A percentile compares a stretch with the other conserved stretches of the same genome.
Evolutionary conservation across 441 rosid species (phyloP).

Genomic region (Croton laevigatus): DNA sequence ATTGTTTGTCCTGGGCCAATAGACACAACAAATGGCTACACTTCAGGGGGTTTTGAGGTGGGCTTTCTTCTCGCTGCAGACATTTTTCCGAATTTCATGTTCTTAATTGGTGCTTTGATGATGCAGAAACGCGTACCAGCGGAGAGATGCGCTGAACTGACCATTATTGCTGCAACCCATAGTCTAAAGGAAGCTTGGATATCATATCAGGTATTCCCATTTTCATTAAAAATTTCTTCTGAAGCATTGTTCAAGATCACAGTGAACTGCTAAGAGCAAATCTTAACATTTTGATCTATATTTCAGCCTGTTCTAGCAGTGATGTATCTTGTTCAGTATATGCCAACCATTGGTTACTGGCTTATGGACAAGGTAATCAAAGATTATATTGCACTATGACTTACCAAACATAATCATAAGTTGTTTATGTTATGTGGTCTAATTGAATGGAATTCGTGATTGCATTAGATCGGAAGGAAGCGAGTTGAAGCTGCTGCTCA

Average conservation of each 20-base stretch:
- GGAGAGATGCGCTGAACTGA: constrained; percentile 81
- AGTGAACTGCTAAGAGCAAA: not conserved
- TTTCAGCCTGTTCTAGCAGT: constrained; percentile 88
- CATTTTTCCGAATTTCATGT: too few relatives aligned
- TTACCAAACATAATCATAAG: not conserved
- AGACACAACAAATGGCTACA: constrained; percentile 57
- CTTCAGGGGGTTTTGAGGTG: constrained; percentile 58
- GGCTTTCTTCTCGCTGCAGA: constrained; percentile 7
- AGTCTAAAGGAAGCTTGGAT: constrained; percentile 94
- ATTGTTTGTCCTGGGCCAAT: constrained; percentile 96
- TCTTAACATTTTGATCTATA: constrained; percentile 3
- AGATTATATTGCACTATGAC: too few relatives aligned
- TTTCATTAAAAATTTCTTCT: constrained; percentile 1
- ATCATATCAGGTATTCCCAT: constrained; percentile 67
- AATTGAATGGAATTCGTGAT: constrained; percentile 10
- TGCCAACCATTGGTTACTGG: constrained; percentile 84
- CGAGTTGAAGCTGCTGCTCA: constrained; percentile 73
- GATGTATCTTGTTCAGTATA: constrained; percentile 84
- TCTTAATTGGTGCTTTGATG: not conserved
- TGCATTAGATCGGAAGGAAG: constrained; percentile 60
- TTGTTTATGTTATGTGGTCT: not conserved
- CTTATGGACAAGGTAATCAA: constrained; percentile 91
- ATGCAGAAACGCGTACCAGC: constrained; percentile 73
- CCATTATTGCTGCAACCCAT: constrained; percentile 75
- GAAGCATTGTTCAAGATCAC: too few relatives aligned